Base-by-base conservation (phyloP, 2,329 filamentous ascomycete species). In the Ambrosiella xylebori region DNA sequence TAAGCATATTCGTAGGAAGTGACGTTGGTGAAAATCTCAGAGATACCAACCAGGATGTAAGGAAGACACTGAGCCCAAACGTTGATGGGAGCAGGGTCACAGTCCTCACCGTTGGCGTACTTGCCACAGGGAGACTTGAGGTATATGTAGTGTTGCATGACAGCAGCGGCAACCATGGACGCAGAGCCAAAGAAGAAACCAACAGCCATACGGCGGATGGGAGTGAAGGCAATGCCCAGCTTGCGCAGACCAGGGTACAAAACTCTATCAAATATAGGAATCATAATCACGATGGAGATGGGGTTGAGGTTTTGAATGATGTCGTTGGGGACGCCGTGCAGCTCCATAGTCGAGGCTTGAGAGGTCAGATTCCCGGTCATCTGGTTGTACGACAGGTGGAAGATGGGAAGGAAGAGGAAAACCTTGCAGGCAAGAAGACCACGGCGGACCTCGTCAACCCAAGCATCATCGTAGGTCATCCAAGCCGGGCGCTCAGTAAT, bases 401-500 rank as follows among this genome's bases (percentile, higher is more conserved):
- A 81, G 62, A 82, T 75, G 45, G 84, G 84, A 59, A 82, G 59
- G 73, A 84, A 88, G 61, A 81, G 69, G 69, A 86, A 90, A 39
- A 88, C 84, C 62, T 78, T 75, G 72, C 83, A 86, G 59, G 84
- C 83, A 64, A 77, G 74, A 59, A 86, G 72, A 61, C 84, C 85
- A 69, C 85, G 82, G 56, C 76, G 75, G 54, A 89, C 81, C 66
- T 90, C 84, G 66, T 88, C 85, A 39, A 91, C 86, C 85, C 86
- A 91, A 56, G 80, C 79, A 63, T 91, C 87, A 62, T 91, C 86
- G 64, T 88, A 89, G 0, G 82, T 85, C 83, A 90, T 89, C 85
- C 85, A 90, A 0, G 58, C 45, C 0, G 85, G 85, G 57, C 81
- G 81, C 62, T 74, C 67, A 1, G 68, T 68, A 41, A 75, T 71